Evolutionary conservation across 768 basidiomycete species (phyloP).

Genomic region (Leccinum olivaceopallidum): DNA sequence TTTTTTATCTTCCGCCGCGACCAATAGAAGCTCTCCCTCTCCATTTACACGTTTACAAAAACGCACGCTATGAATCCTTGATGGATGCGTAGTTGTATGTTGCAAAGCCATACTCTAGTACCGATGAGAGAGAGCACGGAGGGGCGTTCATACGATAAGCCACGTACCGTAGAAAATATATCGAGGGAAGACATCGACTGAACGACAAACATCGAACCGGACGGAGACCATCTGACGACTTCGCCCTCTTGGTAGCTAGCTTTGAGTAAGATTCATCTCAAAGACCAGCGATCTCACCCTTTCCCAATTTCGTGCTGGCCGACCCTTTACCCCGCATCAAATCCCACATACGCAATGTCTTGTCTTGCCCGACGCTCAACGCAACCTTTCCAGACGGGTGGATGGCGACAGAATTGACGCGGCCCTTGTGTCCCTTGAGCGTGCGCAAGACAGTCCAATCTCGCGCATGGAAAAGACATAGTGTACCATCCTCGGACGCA

Average conservation of each 20-base stretch:
- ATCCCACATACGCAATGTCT: conserved; percentile 96
- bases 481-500: conserved; percentile 89
- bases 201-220: conserved; percentile 78
- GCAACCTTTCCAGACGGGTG: conserved; percentile 94
- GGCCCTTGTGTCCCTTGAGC: conserved; percentile 91
- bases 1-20: conserved; percentile 89
- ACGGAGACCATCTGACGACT: conserved; percentile 82
- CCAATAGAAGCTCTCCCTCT: conserved; percentile 70
- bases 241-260: conserved; percentile 70
- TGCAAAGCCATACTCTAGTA: conserved; percentile 76
- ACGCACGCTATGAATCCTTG: conserved; percentile 81
- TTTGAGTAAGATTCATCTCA: conserved; percentile 1
- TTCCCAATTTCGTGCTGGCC: conserved; percentile 86
- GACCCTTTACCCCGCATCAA: conserved; percentile 91
- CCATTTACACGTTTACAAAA: conserved; percentile 66
- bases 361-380: conserved; percentile 87
- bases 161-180: conserved; percentile 72
- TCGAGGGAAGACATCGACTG: conserved; percentile 76
- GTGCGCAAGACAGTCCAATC: conserved; percentile 91
- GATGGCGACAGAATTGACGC: conserved; percentile 86
- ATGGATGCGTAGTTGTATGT: conserved; percentile 71
- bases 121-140: not conserved
- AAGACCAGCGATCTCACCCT: conserved; percentile 50
- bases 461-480: conserved; percentile 87
- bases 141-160: not conserved